phyloP scores from a whole-genome alignment of 1,284 basidiomycete species.

The Vanrija pseudolonga region DNA sequence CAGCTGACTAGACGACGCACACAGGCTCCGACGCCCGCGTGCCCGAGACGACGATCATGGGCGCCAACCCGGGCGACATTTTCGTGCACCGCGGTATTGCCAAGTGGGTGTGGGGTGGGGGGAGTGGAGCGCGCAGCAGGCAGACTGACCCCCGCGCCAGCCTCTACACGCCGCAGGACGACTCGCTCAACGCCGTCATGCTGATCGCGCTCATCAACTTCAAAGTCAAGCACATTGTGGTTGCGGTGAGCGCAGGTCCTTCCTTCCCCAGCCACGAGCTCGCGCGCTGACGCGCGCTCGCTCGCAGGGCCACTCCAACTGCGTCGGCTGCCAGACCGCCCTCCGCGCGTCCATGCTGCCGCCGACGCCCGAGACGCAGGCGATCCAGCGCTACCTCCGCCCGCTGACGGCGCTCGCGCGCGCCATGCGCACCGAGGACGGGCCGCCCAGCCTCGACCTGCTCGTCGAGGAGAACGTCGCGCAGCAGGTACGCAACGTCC shows the following conservation, averaged over 20 bases:
- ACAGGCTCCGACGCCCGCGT: constrained; percentile 46
- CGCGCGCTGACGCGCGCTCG: neutral
- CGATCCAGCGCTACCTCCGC: constrained; percentile 41
- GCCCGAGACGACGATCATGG: constrained; percentile 45
- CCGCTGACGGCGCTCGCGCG: constrained; percentile 38
- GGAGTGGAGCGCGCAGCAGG: too few relatives aligned
- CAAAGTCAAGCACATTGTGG: constrained; percentile 47
- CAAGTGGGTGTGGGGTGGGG: constrained; percentile 28
- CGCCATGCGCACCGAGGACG: constrained; percentile 31
- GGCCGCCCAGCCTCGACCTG: constrained; percentile 40
- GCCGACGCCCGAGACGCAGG: constrained; percentile 28
- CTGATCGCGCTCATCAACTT: constrained; percentile 46
- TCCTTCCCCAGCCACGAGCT: neutral
- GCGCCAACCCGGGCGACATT: constrained; percentile 44
- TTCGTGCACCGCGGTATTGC: constrained; percentile 47
- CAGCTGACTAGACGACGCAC: neutral
- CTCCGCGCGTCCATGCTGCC: constrained; percentile 40
- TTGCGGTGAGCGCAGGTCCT: constrained; percentile 28
- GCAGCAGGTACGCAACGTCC: constrained; percentile 42
- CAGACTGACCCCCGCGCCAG: constrained; percentile 15
- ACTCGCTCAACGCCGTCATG: constrained; percentile 43
- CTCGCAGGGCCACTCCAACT: constrained; percentile 45
- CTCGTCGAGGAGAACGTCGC: constrained; percentile 42
- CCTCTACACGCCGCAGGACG: constrained; percentile 42
- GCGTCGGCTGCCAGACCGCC: constrained; percentile 45